Evolutionary conservation across 495 filamentous ascomycete species (phyloP).

Genomic region (Xylaria scruposa): DNA sequence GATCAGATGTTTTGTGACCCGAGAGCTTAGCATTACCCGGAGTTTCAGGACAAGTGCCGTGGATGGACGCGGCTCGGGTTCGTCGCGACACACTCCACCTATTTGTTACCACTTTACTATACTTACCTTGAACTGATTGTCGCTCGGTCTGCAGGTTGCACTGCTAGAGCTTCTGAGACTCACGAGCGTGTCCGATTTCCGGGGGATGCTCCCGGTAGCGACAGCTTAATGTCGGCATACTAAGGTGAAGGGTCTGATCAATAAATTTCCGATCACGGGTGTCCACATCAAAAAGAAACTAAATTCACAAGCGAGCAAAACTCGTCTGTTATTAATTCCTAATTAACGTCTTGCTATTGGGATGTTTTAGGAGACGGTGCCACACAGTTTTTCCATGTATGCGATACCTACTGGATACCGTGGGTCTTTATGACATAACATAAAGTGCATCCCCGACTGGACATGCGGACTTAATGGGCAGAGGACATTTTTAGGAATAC

Average conservation of each 20-base stretch:
- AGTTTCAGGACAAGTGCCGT: constrained; percentile 17
- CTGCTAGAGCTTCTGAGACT: background rate
- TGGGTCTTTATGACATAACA: background rate
- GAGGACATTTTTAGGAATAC: constrained; percentile 12
- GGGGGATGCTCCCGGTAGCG: constrained; percentile 2
- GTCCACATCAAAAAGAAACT: background rate
- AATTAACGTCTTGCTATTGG: background rate
- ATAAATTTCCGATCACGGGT: constrained; percentile 21
- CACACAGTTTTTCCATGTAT: constrained; percentile 1
- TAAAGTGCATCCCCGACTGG: constrained; percentile 2
- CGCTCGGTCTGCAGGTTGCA: background rate
- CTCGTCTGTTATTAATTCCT: constrained; percentile 2
- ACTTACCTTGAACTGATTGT: background rate
- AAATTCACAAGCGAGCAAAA: constrained; percentile 13
- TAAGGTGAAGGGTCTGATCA: background rate
- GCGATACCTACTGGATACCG: background rate
- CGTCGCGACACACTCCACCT: background rate
- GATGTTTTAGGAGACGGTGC: background rate
- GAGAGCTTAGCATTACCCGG: constrained; percentile 15
- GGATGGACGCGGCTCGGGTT: background rate
- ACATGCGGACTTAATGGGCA: background rate
- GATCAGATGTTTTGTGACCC: constrained; percentile 23
- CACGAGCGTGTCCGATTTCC: background rate
- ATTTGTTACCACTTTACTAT: background rate
- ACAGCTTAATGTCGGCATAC: background rate